These are phyloP conservation scores for Arachnomyces sp. DNA, from an alignment of 2,329 filamentous ascomycete species.

Conservation along the genomic window DNA sequence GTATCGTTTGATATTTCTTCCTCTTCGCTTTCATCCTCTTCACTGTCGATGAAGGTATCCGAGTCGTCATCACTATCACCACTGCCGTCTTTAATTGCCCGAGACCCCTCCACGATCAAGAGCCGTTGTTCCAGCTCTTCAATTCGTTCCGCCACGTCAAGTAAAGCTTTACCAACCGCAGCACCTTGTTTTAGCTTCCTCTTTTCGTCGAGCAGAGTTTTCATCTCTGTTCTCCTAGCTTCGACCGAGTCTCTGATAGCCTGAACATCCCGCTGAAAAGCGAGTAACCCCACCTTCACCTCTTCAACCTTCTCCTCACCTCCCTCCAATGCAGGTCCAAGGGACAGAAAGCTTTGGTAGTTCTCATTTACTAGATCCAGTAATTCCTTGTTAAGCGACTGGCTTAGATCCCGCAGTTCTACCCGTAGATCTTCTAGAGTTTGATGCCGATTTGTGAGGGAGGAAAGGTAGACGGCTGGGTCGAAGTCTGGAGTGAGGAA, in stretches of 20 bases:
- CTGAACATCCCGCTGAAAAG: constrained; percentile 74
- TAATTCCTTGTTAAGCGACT: constrained; percentile 73
- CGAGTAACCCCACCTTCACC: constrained; percentile 75
- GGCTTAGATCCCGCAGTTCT: constrained; percentile 73
- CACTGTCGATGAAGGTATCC: constrained; percentile 21
- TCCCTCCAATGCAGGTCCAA: constrained; percentile 72
- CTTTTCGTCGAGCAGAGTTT: constrained; percentile 57
- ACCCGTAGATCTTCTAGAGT: constrained; percentile 86
- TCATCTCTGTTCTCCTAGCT: constrained; percentile 55
- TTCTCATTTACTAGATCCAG: constrained; percentile 92
- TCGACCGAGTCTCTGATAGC: constrained; percentile 60
- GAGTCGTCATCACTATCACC: constrained; percentile 26
- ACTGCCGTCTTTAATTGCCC: constrained; percentile 26
- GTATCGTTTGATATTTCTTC: constrained; percentile 11
- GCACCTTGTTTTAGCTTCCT: constrained; percentile 55
- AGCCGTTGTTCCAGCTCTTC: constrained; percentile 59
- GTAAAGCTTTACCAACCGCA: constrained; percentile 46
- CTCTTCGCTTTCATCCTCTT: constrained; percentile 28
- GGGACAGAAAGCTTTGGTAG: constrained; percentile 79
- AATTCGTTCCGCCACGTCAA: constrained; percentile 39
- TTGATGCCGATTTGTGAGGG: constrained; percentile 79
- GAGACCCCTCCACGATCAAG: constrained; percentile 47
- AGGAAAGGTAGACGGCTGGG: constrained; percentile 72
- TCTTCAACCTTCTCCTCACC: constrained; percentile 90
- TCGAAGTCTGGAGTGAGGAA: constrained; percentile 74